A percentile compares a stretch with the other conserved stretches of the same genome.
phyloP scores from a whole-genome alignment of 2,329 filamentous ascomycete genomes.

The Cladosporium halotolerans region DNA sequence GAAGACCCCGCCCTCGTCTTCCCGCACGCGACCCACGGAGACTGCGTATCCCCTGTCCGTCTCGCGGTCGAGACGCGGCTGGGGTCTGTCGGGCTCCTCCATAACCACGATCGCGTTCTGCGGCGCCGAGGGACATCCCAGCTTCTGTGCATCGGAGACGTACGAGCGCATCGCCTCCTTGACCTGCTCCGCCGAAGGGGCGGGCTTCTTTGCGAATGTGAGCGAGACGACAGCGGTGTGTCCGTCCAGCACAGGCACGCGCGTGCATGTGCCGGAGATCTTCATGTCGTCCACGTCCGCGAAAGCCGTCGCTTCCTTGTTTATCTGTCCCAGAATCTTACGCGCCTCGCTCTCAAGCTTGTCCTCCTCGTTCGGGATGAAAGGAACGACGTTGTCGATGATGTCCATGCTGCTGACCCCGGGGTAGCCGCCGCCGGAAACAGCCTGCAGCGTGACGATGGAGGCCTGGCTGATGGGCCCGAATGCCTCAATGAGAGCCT shows the following conservation, averaged over 20 bases:
- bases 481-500: conserved; percentile 79
- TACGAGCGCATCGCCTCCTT: conserved; percentile 75
- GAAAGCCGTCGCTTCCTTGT: conserved; percentile 65
- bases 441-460: conserved; percentile 90
- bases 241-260: conserved; percentile 90
- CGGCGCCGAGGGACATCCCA: conserved; percentile 85
- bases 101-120: conserved; percentile 76
- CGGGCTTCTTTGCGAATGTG: conserved; percentile 67
- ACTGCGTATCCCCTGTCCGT: conserved; percentile 82
- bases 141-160: conserved; percentile 68
- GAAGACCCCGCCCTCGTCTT: conserved; percentile 83
- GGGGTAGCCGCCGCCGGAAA: conserved; percentile 87
- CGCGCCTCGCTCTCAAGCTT: conserved; percentile 92
- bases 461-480: conserved; percentile 70
- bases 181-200: conserved; percentile 69
- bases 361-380: conserved; percentile 88
- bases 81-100: conserved; percentile 82
- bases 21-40: conserved; percentile 77
- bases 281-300: conserved; percentile 66
- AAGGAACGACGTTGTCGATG: conserved; percentile 91
- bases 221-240: conserved; percentile 93
- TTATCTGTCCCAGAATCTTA: conserved; percentile 82
- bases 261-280: conserved; percentile 83
- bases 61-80: conserved; percentile 84
- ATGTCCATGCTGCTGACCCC: conserved; percentile 93